Evolutionary conservation across 2,329 filamentous ascomycete genomes (phyloP), one percentile per base, ranked within the genome.

Genomic region (Didymella lethalis): DNA sequence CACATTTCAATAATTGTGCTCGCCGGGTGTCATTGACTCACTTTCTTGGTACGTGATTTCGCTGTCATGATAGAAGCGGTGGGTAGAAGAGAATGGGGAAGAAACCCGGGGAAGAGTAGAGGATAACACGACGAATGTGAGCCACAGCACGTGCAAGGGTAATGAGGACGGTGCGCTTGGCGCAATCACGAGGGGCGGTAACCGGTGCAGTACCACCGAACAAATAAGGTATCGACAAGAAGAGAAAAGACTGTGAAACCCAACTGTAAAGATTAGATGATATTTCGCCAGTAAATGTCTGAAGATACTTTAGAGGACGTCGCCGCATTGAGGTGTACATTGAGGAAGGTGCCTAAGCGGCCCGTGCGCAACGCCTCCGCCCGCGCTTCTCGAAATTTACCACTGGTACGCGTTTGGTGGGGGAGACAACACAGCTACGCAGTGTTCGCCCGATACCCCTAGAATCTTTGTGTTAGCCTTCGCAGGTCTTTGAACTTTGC

Each of bases 41-140:
- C 74, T 69, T 73, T 75, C 63, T 71, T 73, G 41, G 71, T 64
- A 45, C 68, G 69, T 32, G 70, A 75, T 67, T 73, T 76, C 62
- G 65, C 70, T 48, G 73, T 68, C 74, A 76, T 77, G 57, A 50
- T 44, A 54, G 59, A 25, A 29, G 14, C 31, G 14, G 5, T 45
- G 25, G 41, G 28, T 16, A 45, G 47, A 48, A 32, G 31, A 53
- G 29, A 60, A 44, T 32, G 41, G 48, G 51, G 28, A 48, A 51
- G 32, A 54, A 29, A 40, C 23, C 48, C 8, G 57, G 25, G 52
- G 26, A 47, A 28, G 20, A 44, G 38, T 28, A 38, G 53, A 36
- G 46, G 45, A 18, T 31, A 40, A 23, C 20, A 32, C 7, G 18
- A 26, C 32, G 16, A 10, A 44, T 11, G 44, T 47, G 46, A 38